Percentiles rank a stretch among this genome's conserved stretches.
Conservation (phyloP, 2,329 filamentous ascomycete species). For the Aspergillus novoparasiticus region DNA sequence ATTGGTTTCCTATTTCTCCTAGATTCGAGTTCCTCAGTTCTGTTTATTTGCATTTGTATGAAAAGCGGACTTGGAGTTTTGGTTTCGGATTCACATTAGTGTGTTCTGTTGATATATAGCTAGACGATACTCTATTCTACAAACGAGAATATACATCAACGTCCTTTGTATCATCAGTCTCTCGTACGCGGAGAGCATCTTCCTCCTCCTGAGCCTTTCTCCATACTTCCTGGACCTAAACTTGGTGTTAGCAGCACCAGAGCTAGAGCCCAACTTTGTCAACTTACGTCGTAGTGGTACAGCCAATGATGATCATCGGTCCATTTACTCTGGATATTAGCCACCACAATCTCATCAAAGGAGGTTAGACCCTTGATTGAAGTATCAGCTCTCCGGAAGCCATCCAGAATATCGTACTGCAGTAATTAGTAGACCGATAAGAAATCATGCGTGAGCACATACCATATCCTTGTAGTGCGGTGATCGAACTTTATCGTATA, state of each 20-base stretch:
- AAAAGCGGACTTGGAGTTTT: not conserved
- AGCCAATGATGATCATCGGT: slow-evolving; percentile 10
- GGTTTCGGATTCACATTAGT: not conserved
- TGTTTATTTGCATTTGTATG: not conserved
- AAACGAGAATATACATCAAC: not conserved
- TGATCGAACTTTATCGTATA: slow-evolving; percentile 13
- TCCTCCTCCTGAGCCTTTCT: slow-evolving; percentile 3
- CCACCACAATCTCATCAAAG: slow-evolving; percentile 9
- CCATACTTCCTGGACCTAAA: slow-evolving; percentile 18
- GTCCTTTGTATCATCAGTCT: not conserved
- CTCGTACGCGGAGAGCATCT: not conserved
- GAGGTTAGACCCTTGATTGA: not conserved
- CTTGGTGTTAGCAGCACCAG: not conserved
- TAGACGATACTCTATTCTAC: not conserved
- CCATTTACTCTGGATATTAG: slow-evolving; percentile 12
- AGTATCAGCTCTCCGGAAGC: slow-evolving; percentile 1
- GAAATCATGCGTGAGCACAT: not conserved
- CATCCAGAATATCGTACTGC: slow-evolving; percentile 15
- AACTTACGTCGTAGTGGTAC: slow-evolving; percentile 15
- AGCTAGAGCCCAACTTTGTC: no score
- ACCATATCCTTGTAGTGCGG: slow-evolving; percentile 17
- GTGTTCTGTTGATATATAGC: not conserved
- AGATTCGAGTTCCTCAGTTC: accelerated
- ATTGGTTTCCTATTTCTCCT: accelerated
- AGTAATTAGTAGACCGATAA: not conserved